Evolutionary conservation across 23 red algal species (phyloP).

Genomic region (Gracilaria vermiculophylla): DNA sequence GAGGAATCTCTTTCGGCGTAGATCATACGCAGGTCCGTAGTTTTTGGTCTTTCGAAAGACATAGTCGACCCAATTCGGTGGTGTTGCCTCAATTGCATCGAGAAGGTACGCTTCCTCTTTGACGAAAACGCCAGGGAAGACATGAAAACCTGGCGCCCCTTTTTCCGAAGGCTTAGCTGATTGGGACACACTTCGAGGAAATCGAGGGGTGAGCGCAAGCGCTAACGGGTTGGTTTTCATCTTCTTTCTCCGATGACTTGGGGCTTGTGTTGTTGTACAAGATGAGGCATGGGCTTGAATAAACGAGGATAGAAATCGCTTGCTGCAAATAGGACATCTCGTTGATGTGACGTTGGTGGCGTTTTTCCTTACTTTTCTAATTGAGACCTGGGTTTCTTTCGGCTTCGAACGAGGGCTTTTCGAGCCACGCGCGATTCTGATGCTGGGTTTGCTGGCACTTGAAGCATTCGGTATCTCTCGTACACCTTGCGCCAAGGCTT

Average conservation of each 20-base stretch:
- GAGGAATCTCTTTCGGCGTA: slow-evolving; percentile 4
- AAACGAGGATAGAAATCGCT: not conserved
- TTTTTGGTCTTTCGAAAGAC: slow-evolving; percentile 45
- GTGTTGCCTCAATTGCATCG: slow-evolving; percentile 6
- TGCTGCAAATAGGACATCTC: not conserved
- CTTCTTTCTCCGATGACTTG: not conserved
- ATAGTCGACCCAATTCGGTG: slow-evolving; percentile 14
- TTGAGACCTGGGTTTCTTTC: not conserved
- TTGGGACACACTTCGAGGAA: not conserved
- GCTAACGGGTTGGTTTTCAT: not conserved
- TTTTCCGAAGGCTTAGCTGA: slow-evolving; percentile 2
- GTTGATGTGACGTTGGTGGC: not conserved
- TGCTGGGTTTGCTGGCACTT: not conserved
- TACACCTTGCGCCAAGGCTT: no score
- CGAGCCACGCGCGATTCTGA: not conserved
- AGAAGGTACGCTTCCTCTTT: not conserved
- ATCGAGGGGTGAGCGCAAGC: not conserved
- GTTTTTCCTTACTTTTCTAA: not conserved
- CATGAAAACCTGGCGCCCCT: slow-evolving; percentile 39
- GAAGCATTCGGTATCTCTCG: not conserved
- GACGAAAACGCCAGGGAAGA: slow-evolving; percentile 5
- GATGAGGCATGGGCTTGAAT: slow-evolving; percentile 5
- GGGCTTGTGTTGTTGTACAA: not conserved
- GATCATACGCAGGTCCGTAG: slow-evolving; percentile 42
- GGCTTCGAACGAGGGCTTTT: not conserved